These are phyloP conservation scores for Asterionellopsis glacialis DNA, from an alignment of 108 stramenopile species.

Conservation along the genomic window DNA sequence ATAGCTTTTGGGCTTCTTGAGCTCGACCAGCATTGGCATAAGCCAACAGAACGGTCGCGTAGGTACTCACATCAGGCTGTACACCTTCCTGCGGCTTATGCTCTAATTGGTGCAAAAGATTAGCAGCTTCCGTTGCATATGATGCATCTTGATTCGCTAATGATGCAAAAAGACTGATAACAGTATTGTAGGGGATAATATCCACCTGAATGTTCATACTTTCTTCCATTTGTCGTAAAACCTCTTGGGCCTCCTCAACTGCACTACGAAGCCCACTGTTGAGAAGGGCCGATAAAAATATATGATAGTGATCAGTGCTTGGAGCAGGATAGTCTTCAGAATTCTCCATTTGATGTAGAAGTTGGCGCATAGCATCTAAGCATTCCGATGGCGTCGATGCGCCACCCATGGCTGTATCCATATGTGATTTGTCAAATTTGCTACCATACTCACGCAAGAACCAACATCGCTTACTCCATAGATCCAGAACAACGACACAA, in stretches of 20 bases:
- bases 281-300: not conserved
- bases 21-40: conserved; percentile 1
- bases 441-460: conserved; percentile 1
- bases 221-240: not conserved
- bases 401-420: conserved; percentile 4
- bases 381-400: not conserved
- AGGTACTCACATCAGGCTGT: not conserved
- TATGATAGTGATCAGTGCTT: not conserved
- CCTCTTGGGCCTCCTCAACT: not conserved
- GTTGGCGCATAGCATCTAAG: not conserved
- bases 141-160: not conserved
- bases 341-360: not conserved
- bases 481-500: not conserved
- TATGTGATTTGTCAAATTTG: not conserved
- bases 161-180: not conserved
- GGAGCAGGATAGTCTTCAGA: not conserved
- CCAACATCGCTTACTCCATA: conserved; percentile 5
- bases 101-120: not conserved
- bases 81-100: not conserved
- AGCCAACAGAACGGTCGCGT: conserved; percentile 1
- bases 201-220: not conserved
- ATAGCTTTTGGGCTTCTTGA: conserved; percentile 14
- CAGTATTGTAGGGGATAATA: not conserved
- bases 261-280: conserved; percentile 1
- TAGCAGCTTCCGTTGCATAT: not conserved